Conservation (phyloP, 805 yeast genomes). For the Metschnikowia lunata region DNA sequence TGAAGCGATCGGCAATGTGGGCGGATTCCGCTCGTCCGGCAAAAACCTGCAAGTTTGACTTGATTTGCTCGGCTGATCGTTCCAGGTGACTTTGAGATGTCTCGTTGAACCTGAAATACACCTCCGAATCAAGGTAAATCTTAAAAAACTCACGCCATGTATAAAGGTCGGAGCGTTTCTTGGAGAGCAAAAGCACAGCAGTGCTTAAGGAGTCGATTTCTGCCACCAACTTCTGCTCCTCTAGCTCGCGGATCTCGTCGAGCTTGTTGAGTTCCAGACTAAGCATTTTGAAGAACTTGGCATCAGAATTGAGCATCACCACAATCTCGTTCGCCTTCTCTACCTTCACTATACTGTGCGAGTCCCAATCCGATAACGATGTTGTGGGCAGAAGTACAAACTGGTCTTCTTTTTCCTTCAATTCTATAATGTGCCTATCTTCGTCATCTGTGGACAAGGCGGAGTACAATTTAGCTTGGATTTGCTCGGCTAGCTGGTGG, state of each 20-base stretch:
- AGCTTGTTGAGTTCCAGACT: slow-evolving; percentile 50
- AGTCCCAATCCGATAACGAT: slow-evolving; percentile 8
- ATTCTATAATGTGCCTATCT: slow-evolving; percentile 24
- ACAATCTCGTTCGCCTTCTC: slow-evolving; percentile 30
- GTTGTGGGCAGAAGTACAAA: slow-evolving; percentile 28
- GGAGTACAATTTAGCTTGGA: slow-evolving; percentile 25
- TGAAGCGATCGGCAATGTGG: slow-evolving; percentile 38
- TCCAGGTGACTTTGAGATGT: slow-evolving; percentile 37
- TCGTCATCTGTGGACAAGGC: slow-evolving; percentile 22
- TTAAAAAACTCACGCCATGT: slow-evolving; percentile 68
- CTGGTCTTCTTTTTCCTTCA: slow-evolving; percentile 26
- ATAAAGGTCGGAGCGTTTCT: slow-evolving; percentile 51
- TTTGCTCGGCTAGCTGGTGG: slow-evolving; percentile 24
- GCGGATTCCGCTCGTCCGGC: slow-evolving; percentile 35
- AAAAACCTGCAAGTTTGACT: slow-evolving; percentile 41
- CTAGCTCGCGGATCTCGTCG: slow-evolving; percentile 38
- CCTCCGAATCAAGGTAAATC: slow-evolving; percentile 60
- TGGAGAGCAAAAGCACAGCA: slow-evolving; percentile 20
- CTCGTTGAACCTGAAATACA: slow-evolving; percentile 55
- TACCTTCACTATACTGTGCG: slow-evolving; percentile 12
- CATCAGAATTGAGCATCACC: slow-evolving; percentile 50
- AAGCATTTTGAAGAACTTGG: slow-evolving; percentile 55
- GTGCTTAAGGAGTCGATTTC: slow-evolving; percentile 43
- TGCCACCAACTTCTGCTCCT: slow-evolving; percentile 39
- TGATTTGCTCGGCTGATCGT: slow-evolving; percentile 43